phyloP scores from a whole-genome alignment of 2,329 filamentous ascomycete genomes.

The Penicillium sp. region DNA sequence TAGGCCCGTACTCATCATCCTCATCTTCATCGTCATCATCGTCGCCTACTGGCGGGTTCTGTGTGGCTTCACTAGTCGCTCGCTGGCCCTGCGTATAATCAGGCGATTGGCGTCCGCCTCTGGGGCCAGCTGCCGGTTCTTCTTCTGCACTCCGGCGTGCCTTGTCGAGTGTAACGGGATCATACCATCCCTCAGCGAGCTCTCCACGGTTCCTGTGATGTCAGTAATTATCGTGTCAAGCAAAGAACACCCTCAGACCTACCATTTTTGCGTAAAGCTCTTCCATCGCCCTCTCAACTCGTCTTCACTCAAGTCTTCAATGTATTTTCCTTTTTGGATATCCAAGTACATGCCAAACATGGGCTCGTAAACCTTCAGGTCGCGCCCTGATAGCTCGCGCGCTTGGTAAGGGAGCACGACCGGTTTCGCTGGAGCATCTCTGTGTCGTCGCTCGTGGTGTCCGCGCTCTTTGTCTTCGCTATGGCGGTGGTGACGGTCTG shows the following conservation, averaged over 20 bases:
- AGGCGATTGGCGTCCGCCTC: slow-evolving; percentile 18
- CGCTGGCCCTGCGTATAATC: slow-evolving; percentile 23
- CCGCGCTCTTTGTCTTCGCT: slow-evolving; percentile 30
- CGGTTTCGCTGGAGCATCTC: slow-evolving; percentile 19
- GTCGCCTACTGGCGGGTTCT: slow-evolving; percentile 15
- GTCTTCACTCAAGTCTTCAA: slow-evolving; percentile 68
- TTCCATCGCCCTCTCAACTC: slow-evolving; percentile 86
- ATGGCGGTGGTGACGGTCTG: slow-evolving; percentile 38
- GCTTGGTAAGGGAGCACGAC: slow-evolving; percentile 64
- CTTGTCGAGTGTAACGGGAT: slow-evolving; percentile 66
- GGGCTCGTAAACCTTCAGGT: slow-evolving; percentile 64
- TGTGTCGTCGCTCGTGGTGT: slow-evolving; percentile 16
- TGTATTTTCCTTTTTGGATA: slow-evolving; percentile 74
- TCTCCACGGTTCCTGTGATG: slow-evolving; percentile 73
- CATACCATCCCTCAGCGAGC: slow-evolving; percentile 90
- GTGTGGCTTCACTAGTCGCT: slow-evolving; percentile 1
- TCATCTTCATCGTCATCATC: slow-evolving; percentile 47
- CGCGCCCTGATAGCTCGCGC: slow-evolving; percentile 64
- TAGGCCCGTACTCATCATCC: slow-evolving; percentile 59
- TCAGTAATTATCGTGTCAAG: slow-evolving; percentile 39
- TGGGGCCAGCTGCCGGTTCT: neutral
- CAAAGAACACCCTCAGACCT: slow-evolving; percentile 30
- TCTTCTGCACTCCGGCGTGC: slow-evolving; percentile 40
- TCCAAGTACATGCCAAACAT: slow-evolving; percentile 83
- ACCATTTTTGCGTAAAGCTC: slow-evolving; percentile 87